These are phyloP conservation scores for Saccharomycopsis schoenii DNA, from an alignment of 805 yeast species.

Conservation along the genomic window DNA sequence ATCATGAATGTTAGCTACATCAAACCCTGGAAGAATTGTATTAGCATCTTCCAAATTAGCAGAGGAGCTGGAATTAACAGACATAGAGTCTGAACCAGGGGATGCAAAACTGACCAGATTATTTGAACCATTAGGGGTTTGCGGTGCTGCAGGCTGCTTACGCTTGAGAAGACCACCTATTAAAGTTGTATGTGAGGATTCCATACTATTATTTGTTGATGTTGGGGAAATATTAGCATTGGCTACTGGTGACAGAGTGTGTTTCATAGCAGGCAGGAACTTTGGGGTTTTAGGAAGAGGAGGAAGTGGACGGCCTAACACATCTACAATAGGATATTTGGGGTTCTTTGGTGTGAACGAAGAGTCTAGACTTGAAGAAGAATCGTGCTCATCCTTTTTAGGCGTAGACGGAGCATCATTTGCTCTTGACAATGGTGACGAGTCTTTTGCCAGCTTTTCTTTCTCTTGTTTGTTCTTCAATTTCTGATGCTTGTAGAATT, in stretches of 20 bases:
- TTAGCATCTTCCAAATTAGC: background rate
- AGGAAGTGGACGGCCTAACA: constrained; percentile 39
- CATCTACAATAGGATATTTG: constrained; percentile 26
- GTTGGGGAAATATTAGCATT: constrained; percentile 6
- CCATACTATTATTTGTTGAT: background rate
- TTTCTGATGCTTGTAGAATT: constrained; percentile 25
- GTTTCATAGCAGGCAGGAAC: constrained; percentile 39
- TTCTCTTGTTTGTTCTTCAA: background rate
- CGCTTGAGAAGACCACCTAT: background rate
- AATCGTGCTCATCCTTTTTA: background rate
- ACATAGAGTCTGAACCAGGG: background rate
- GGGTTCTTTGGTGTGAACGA: constrained; percentile 13
- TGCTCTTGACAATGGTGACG: background rate
- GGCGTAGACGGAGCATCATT: background rate
- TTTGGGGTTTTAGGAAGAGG: constrained; percentile 39
- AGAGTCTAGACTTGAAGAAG: background rate
- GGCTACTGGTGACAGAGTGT: constrained; percentile 4
- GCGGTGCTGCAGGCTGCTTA: background rate
- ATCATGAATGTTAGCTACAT: background rate
- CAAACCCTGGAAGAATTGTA: background rate
- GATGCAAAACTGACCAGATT: background rate
- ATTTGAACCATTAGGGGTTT: background rate
- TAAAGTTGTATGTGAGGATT: background rate
- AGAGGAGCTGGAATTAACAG: background rate
- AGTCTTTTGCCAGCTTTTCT: constrained; percentile 19